Percentiles rank a stretch among this genome's conserved stretches.
Conservation (phyloP, 345 rosid species). For the Geranium brycei region DNA sequence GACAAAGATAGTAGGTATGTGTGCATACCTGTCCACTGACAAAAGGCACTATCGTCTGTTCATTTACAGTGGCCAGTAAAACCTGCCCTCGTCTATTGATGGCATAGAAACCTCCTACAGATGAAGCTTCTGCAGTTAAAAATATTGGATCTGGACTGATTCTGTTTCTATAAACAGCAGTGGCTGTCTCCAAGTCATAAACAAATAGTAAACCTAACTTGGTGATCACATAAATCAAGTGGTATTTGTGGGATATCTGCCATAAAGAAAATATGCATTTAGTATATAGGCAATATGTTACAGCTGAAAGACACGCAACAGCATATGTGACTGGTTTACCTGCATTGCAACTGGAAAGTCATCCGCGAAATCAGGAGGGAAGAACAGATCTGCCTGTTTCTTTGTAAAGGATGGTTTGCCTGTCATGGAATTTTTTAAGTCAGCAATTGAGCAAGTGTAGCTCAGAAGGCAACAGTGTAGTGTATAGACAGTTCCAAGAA, state of each 20-base stretch:
- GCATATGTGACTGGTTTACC: slow-evolving; percentile 28
- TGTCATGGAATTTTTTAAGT: slow-evolving; percentile 17
- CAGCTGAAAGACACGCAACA: neutral
- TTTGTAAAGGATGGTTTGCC: slow-evolving; percentile 89
- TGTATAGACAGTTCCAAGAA: neutral
- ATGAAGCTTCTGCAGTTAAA: slow-evolving; percentile 89
- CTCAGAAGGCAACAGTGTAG: too few species aligned
- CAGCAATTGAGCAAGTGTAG: neutral
- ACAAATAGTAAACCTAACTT: slow-evolving; percentile 95
- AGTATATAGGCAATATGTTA: slow-evolving; percentile 2
- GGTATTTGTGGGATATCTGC: slow-evolving; percentile 93
- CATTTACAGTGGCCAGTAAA: slow-evolving; percentile 66
- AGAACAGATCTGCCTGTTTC: slow-evolving; percentile 96
- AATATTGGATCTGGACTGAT: slow-evolving; percentile 99
- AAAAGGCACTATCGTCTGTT: slow-evolving; percentile 70
- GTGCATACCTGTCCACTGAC: slow-evolving; percentile 74
- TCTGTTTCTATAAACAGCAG: slow-evolving; percentile 93
- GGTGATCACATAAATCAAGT: slow-evolving; percentile 85
- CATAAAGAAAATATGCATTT: slow-evolving; percentile 11
- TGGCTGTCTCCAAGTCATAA: slow-evolving; percentile 92
- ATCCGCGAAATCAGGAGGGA: slow-evolving; percentile 96
- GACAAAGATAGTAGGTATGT: slow-evolving; percentile 1
- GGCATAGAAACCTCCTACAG: slow-evolving; percentile 68
- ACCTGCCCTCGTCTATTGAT: slow-evolving; percentile 67
- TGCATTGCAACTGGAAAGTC: slow-evolving; percentile 99